Evolutionary conservation across 768 basidiomycete genomes (phyloP).

Genomic region (Paxillus involutus): DNA sequence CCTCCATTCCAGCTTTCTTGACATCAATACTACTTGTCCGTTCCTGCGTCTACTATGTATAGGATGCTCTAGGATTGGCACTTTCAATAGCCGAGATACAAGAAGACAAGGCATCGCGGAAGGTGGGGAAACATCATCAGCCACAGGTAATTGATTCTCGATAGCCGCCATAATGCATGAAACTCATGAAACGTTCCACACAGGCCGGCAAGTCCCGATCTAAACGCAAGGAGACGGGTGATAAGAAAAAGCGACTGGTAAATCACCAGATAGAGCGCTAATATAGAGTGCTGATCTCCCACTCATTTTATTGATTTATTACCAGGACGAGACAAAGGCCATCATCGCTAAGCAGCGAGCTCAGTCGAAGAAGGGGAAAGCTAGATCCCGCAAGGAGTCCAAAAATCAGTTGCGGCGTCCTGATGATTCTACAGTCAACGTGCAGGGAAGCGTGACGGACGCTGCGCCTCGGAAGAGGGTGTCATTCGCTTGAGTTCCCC

Average conservation of each 20-base stretch:
- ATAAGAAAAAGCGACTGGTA: constrained; percentile 41
- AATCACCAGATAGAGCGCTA: constrained; percentile 16
- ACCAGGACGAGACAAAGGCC: constrained; percentile 44
- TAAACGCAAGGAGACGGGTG: constrained; percentile 27
- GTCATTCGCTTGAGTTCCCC: constrained; percentile 27
- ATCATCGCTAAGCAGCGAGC: constrained; percentile 37
- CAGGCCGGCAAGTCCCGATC: constrained; percentile 30
- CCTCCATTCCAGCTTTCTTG: constrained; percentile 10
- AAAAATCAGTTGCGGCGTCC: constrained; percentile 11
- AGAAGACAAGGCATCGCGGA: constrained; percentile 43
- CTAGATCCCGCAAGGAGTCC: constrained; percentile 29
- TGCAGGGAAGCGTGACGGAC: constrained; percentile 7
- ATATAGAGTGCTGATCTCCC: constrained; percentile 7
- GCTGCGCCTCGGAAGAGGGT: constrained; percentile 33
- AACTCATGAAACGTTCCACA: constrained; percentile 13
- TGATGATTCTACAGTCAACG: constrained; percentile 9
- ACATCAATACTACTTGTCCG: constrained; percentile 17
- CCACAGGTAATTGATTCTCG: constrained; percentile 34
- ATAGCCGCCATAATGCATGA: constrained; percentile 13
- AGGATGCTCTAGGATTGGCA: constrained; percentile 52
- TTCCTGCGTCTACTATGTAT: constrained; percentile 6
- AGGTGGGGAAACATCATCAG: constrained; percentile 39
- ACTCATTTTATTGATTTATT: constrained; percentile 12
- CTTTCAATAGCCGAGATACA: constrained; percentile 43
- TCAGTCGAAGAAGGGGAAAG: constrained; percentile 40